A percentile compares a stretch with the other conserved stretches of the same genome.
Evolutionary conservation across 305 asterid species (phyloP).

Genomic region (Fraxinus xanthoxyloides): DNA sequence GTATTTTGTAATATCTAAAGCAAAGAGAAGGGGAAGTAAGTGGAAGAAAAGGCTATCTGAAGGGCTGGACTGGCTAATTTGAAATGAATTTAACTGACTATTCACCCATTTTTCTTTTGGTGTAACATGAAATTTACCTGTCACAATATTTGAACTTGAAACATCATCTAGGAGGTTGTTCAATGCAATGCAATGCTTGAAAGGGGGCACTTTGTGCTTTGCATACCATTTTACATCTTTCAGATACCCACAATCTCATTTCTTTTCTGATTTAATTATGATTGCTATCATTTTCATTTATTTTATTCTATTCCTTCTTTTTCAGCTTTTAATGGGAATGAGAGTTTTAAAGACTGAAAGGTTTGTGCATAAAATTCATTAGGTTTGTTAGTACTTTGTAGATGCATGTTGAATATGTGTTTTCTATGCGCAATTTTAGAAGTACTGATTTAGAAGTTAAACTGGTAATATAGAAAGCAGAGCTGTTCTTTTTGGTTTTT

Average conservation of each 20-base stretch:
- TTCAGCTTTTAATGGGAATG: background rate
- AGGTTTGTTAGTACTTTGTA: background rate
- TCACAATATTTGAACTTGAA: background rate
- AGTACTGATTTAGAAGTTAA: background rate
- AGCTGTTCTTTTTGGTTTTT: background rate
- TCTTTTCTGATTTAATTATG: background rate
- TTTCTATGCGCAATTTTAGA: background rate
- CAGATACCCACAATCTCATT: background rate
- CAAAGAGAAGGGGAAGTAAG: background rate
- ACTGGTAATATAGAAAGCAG: background rate
- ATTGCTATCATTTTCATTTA: background rate
- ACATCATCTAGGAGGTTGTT: background rate
- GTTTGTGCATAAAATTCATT: background rate
- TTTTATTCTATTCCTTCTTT: background rate
- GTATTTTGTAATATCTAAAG: background rate
- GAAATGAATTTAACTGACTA: background rate
- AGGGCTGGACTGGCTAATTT: background rate
- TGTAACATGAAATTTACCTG: conserved; percentile 11
- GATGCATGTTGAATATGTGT: background rate
- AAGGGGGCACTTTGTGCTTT: background rate
- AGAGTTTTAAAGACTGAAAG: background rate
- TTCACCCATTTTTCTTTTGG: conserved; percentile 7
- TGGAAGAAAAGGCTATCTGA: background rate
- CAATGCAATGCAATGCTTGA: background rate
- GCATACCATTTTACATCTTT: background rate